Conservation (phyloP, 1,284 basidiomycete species). For the Ceratobasidium sp. region DNA sequence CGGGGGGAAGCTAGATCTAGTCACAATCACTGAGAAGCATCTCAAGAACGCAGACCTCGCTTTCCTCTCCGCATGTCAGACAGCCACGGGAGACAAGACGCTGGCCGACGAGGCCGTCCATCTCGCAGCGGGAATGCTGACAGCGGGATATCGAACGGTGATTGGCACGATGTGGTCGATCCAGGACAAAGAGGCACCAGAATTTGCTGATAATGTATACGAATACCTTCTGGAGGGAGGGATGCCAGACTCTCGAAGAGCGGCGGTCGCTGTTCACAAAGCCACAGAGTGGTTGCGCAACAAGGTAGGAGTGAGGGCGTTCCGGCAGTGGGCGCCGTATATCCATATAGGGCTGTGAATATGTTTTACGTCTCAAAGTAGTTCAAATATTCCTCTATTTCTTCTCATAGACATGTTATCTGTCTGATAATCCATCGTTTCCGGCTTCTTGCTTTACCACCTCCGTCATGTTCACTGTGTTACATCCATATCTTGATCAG, state of each 20-base stretch:
- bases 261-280: constrained; percentile 2
- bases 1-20: not conserved
- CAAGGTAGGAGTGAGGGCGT: not conserved
- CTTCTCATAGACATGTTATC: too few species aligned
- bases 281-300: not conserved
- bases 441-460: too few species aligned
- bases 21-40: not conserved
- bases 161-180: constrained; percentile 39
- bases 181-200: constrained; percentile 26
- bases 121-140: constrained; percentile 28
- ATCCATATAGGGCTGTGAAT: not conserved
- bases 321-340: not conserved
- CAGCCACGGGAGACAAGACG: constrained; percentile 2
- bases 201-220: constrained; percentile 17
- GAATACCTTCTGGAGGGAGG: constrained; percentile 7
- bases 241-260: not conserved
- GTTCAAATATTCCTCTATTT: too few species aligned
- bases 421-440: too few species aligned
- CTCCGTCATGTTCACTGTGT: too few species aligned
- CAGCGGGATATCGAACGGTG: constrained; percentile 7
- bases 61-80: constrained; percentile 12
- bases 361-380: too few species aligned
- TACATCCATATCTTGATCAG: too few species aligned
- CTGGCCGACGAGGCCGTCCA: constrained; percentile 17
- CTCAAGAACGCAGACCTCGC: not conserved